Percentiles rank a stretch among this genome's conserved stretches.
Evolutionary conservation across 768 basidiomycete genomes (phyloP).

Genomic region (Inosperma sp.): DNA sequence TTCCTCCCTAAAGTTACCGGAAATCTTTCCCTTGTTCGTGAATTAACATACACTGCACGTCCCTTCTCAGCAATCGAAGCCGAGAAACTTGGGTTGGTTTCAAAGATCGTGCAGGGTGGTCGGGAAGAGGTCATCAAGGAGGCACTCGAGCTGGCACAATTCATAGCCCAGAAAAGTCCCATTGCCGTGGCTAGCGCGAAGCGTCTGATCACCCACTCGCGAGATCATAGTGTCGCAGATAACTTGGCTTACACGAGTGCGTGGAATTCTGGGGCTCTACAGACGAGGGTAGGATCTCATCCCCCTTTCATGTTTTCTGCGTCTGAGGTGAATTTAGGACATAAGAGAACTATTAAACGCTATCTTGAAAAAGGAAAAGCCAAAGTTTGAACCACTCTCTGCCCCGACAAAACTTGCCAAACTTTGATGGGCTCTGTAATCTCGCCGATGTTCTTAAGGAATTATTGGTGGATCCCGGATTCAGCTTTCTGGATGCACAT

Average conservation of each 20-base stretch:
- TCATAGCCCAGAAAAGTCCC: conserved; percentile 74
- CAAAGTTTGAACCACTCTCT: conserved; percentile 26
- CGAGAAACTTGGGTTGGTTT: conserved; percentile 64
- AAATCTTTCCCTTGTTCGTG: conserved; percentile 66
- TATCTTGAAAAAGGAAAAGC: conserved; percentile 26
- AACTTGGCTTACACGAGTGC: conserved; percentile 41
- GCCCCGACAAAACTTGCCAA: conserved; percentile 21
- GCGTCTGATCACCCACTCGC: conserved; percentile 67
- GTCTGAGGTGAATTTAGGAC: conserved; percentile 27
- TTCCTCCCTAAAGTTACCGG: conserved; percentile 73
- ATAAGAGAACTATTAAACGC: conserved; percentile 34
- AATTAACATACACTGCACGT: conserved; percentile 73
- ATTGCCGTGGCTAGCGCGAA: conserved; percentile 76
- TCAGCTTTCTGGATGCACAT: no score
- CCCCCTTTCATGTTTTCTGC: not conserved
- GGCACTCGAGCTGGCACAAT: conserved; percentile 59
- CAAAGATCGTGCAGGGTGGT: conserved; percentile 62
- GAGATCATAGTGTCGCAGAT: conserved; percentile 60
- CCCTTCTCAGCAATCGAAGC: conserved; percentile 70
- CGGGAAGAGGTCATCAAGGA: conserved; percentile 59
- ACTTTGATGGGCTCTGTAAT: no score
- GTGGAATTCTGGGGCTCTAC: conserved; percentile 42
- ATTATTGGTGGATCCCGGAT: no score
- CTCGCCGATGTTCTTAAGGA: no score
- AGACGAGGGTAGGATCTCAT: conserved; percentile 31